These are phyloP conservation scores for Beauveria brongniartii DNA, from an alignment of 2,329 filamentous ascomycete species.

Conservation along the genomic window DNA sequence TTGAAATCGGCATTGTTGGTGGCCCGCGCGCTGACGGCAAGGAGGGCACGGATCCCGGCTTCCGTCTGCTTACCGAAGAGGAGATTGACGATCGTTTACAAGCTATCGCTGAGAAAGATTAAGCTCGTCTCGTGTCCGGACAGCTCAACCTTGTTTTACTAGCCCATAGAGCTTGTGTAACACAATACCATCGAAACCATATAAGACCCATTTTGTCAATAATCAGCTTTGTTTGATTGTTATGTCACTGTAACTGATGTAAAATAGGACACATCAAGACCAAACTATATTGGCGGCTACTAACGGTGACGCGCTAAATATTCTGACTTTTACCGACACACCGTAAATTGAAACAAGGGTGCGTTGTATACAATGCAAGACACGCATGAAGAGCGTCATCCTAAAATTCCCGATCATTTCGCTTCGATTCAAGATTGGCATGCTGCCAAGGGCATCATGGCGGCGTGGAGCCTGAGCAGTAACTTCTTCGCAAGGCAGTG, in stretches of 20 bases:
- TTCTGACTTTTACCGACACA: too few species aligned
- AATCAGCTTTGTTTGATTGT: too few species aligned
- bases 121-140: conserved; percentile 26
- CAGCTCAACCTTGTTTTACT: neutral
- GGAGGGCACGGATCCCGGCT: conserved; percentile 70
- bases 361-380: neutral
- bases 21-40: conserved; percentile 75
- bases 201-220: too few species aligned
- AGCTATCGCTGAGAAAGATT: conserved; percentile 98
- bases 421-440: neutral
- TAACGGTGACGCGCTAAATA: neutral
- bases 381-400: neutral
- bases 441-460: neutral
- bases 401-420: neutral
- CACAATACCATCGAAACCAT: neutral
- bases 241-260: too few species aligned
- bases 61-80: conserved; percentile 87
- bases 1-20: conserved; percentile 95
- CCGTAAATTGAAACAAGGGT: too few species aligned
- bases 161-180: conserved; percentile 6
- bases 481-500: too few species aligned
- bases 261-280: too few species aligned
- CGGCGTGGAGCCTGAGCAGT: too few species aligned
- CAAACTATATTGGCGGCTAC: neutral
- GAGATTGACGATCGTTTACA: conserved; percentile 98